These are phyloP conservation scores for Salvia rosmarinus DNA, from an alignment of 257 asterid species.

Conservation along the genomic window DNA sequence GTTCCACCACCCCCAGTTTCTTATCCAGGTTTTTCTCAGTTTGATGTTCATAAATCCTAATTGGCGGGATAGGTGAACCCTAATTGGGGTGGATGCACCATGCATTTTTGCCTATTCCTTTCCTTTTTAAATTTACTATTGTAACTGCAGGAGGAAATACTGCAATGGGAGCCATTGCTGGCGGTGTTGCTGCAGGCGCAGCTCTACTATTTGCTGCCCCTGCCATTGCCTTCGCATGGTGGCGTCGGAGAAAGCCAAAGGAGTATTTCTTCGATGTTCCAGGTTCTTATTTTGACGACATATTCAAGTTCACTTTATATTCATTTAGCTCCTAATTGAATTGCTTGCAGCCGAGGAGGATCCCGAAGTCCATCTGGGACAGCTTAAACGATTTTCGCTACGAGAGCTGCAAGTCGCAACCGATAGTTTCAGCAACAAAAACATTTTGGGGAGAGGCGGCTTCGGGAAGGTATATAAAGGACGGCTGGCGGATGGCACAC, in stretches of 20 bases:
- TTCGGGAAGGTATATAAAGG: constrained; percentile 66
- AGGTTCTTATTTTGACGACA: constrained; percentile 37
- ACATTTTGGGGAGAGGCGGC: constrained; percentile 65
- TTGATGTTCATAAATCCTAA: constrained; percentile 13
- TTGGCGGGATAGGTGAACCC: neutral
- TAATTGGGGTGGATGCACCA: too few relatives aligned
- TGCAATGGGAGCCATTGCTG: constrained; percentile 63
- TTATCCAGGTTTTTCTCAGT: constrained; percentile 62
- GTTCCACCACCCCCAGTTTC: constrained; percentile 86
- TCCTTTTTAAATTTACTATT: neutral
- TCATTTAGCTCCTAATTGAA: constrained; percentile 16
- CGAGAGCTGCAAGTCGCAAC: constrained; percentile 64
- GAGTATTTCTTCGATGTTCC: constrained; percentile 67
- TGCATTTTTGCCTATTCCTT: too few relatives aligned
- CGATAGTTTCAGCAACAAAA: constrained; percentile 57
- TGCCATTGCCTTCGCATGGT: constrained; percentile 66
- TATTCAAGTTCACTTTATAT: neutral
- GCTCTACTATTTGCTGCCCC: constrained; percentile 67
- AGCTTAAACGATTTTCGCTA: constrained; percentile 59
- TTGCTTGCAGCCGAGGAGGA: constrained; percentile 59
- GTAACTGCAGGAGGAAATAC: constrained; percentile 46
- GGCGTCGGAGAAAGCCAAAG: constrained; percentile 65
- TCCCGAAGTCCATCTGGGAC: constrained; percentile 65
- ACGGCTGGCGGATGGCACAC: constrained; percentile 52
- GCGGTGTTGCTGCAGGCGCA: constrained; percentile 71